Evolutionary conservation across 345 rosid species (phyloP).

Genomic region (Gossypium arboreum): DNA sequence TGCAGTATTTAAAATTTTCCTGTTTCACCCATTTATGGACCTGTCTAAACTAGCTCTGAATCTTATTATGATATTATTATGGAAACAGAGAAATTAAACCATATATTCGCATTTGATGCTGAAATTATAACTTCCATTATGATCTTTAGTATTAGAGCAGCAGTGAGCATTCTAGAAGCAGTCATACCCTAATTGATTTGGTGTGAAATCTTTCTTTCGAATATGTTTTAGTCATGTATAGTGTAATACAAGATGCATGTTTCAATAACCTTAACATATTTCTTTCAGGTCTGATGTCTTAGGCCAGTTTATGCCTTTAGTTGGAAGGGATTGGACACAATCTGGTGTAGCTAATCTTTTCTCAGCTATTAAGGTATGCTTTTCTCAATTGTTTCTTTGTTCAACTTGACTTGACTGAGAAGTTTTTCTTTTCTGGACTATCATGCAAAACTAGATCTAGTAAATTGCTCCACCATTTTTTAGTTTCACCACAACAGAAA

Average conservation of each 20-base stretch:
- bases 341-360: constrained; percentile 93
- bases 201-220: background rate
- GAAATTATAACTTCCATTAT: background rate
- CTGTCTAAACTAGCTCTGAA: background rate
- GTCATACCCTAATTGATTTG: background rate
- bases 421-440: background rate
- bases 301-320: constrained; percentile 97
- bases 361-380: constrained; percentile 74
- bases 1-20: background rate
- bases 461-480: background rate
- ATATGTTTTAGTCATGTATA: background rate
- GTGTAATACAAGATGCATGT: background rate
- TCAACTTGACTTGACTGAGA: background rate
- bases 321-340: constrained; percentile 96
- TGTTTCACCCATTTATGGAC: background rate
- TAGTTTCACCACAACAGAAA: background rate
- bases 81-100: background rate
- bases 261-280: constrained; percentile 20
- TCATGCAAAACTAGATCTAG: background rate
- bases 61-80: background rate
- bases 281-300: constrained; percentile 85
- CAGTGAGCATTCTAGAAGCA: background rate
- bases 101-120: background rate
- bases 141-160: background rate
- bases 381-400: constrained; percentile 1